These are phyloP conservation scores for sunflower (Helianthus annuus) DNA, from an alignment of 129 eudicot genomes.

Conservation along the genomic window DNA sequence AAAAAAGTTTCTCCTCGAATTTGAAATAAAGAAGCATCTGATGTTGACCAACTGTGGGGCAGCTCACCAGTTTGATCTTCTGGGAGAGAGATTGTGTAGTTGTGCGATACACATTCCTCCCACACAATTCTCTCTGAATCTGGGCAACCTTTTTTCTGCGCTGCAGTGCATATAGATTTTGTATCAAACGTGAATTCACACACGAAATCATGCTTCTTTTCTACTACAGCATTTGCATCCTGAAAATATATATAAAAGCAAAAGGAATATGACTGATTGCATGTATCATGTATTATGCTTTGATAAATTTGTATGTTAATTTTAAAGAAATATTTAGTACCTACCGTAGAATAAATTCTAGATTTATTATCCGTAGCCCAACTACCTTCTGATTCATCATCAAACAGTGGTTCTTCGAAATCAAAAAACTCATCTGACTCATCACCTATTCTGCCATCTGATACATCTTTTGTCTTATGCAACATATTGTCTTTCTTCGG, in stretches of 20 bases:
- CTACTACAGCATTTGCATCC: slow-evolving; percentile 41
- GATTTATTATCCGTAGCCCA: slow-evolving; percentile 36
- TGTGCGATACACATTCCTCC: slow-evolving; percentile 39
- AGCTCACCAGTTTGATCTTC: slow-evolving; percentile 59
- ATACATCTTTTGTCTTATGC: slow-evolving; percentile 19
- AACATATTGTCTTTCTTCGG: slow-evolving; percentile 28
- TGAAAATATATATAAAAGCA: not conserved
- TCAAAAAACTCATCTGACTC: slow-evolving; percentile 66
- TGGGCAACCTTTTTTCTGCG: slow-evolving; percentile 50
- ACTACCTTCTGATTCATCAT: slow-evolving; percentile 43
- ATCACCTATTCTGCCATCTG: slow-evolving; percentile 36
- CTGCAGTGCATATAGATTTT: slow-evolving; percentile 40
- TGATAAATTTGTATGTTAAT: not conserved
- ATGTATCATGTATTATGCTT: not conserved
- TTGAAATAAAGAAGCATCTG: slow-evolving; percentile 61
- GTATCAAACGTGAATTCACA: slow-evolving; percentile 32
- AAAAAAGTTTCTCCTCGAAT: slow-evolving; percentile 67
- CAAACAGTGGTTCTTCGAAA: slow-evolving; percentile 54
- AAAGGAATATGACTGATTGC: not conserved
- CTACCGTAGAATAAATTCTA: slow-evolving; percentile 35
- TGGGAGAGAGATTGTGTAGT: slow-evolving; percentile 56
- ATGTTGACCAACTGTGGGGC: slow-evolving; percentile 59
- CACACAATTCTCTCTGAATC: slow-evolving; percentile 42
- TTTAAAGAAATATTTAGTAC: slow-evolving; percentile 2
- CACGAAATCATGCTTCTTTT: slow-evolving; percentile 46